Conservation (phyloP, 1,139 yeast genomes). For the Yamadazyma taylorii region DNA sequence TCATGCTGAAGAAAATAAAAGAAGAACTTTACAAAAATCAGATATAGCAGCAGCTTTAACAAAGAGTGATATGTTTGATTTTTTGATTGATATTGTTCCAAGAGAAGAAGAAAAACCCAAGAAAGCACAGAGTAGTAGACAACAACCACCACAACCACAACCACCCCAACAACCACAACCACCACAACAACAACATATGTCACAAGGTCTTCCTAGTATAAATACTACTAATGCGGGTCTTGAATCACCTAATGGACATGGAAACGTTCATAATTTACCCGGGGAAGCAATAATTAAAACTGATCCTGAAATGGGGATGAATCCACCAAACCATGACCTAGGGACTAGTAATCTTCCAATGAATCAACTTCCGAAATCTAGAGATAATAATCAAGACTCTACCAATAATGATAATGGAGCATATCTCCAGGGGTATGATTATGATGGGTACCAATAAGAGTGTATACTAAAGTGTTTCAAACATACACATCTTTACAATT, state of each 20-base stretch:
- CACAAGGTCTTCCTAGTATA: too few relatives aligned
- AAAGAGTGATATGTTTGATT: conserved; percentile 95
- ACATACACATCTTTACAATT: too few relatives aligned
- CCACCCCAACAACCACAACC: neutral
- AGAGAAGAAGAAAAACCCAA: conserved; percentile 68
- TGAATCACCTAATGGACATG: conserved; percentile 14
- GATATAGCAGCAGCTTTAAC: conserved; percentile 96
- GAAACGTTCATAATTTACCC: too few relatives aligned
- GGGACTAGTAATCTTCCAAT: neutral
- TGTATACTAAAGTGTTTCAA: too few relatives aligned
- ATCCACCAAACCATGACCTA: neutral
- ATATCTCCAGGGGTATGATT: conserved; percentile 16
- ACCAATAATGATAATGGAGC: too few relatives aligned
- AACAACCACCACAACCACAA: too few relatives aligned
- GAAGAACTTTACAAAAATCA: conserved; percentile 88
- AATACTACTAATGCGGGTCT: too few relatives aligned
- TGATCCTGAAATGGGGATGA: neutral
- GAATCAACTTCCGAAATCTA: neutral
- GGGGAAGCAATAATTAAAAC: neutral
- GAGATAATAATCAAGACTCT: too few relatives aligned
- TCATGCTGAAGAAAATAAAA: conserved; percentile 93
- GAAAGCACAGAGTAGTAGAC: conserved; percentile 18
- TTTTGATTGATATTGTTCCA: conserved; percentile 92
- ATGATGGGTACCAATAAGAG: conserved; percentile 13
- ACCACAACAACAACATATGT: too few relatives aligned